These are phyloP conservation scores for Myxozyma lipomycoides DNA, from an alignment of 805 yeast genomes.

Conservation along the genomic window DNA sequence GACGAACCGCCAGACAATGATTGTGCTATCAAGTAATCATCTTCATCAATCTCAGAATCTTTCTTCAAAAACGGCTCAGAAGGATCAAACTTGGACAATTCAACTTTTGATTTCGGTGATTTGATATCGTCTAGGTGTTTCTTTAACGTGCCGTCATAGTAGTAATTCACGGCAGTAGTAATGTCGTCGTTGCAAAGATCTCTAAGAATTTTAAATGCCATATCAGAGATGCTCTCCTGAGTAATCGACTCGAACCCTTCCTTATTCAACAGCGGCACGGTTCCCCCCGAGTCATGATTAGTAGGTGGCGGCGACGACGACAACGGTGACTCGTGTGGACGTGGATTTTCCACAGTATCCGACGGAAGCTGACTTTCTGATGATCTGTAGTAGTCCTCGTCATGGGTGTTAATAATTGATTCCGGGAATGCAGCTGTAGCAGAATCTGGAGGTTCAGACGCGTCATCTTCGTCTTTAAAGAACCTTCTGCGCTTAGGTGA, in stretches of 20 bases:
- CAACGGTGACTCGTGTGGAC: neutral
- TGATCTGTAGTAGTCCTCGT: neutral
- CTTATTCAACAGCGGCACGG: neutral
- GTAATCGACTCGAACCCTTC: slow-evolving; percentile 11
- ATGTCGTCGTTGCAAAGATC: slow-evolving; percentile 18
- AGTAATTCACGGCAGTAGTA: slow-evolving; percentile 18
- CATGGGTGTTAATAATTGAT: slow-evolving; percentile 1
- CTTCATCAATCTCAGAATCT: no score
- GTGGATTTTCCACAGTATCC: neutral
- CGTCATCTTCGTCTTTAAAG: slow-evolving; percentile 13
- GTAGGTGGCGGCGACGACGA: slow-evolving; percentile 20
- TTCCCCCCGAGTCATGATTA: neutral
- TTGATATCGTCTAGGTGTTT: no score
- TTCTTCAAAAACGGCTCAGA: no score
- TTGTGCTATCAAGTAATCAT: no score
- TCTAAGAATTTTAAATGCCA: slow-evolving; percentile 2
- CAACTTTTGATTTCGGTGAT: no score
- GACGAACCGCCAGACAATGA: no score
- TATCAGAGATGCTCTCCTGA: slow-evolving; percentile 1
- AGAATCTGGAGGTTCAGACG: no score
- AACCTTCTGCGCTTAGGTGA: slow-evolving; percentile 12
- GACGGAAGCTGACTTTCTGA: neutral
- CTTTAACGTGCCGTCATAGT: slow-evolving; percentile 21
- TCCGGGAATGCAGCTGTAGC: no score
- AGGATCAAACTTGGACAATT: no score